Evolutionary conservation across 768 basidiomycete species (phyloP).

Genomic region (Piloderma croceum): DNA sequence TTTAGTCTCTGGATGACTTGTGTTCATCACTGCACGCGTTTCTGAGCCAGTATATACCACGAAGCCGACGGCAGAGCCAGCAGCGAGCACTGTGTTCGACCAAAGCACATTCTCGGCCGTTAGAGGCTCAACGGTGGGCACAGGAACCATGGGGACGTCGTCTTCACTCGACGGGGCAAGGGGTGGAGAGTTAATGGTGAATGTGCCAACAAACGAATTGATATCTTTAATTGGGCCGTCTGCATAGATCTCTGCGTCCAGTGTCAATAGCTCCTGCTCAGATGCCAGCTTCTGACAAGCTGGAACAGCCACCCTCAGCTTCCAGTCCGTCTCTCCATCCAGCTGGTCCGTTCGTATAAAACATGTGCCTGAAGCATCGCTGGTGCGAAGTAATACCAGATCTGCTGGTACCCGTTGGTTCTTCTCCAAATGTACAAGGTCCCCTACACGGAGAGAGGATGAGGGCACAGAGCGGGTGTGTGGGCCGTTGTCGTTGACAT

Average conservation of each 20-base stretch:
- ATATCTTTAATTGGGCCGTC: conserved; percentile 97
- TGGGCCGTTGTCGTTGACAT: conserved; percentile 19
- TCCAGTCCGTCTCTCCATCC: conserved; percentile 99
- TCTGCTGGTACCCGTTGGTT: conserved; percentile 97
- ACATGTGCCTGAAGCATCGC: conserved; percentile 86
- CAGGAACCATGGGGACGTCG: conserved; percentile 31
- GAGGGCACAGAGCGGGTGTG: conserved; percentile 70
- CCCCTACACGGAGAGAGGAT: conserved; percentile 83
- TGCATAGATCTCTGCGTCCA: conserved; percentile 85
- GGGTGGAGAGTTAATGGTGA: conserved; percentile 62
- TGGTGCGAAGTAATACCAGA: conserved; percentile 81
- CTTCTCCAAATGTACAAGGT: conserved; percentile 89
- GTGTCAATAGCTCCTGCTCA: conserved; percentile 44
- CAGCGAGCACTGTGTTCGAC: conserved; percentile 96
- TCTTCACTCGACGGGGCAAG: conserved; percentile 11
- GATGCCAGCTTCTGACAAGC: conserved; percentile 66
- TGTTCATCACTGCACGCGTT: conserved; percentile 98
- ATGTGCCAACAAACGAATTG: conserved; percentile 89
- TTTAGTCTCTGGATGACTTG: conserved; percentile 94
- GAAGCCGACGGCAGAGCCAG: conserved; percentile 88
- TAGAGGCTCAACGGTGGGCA: conserved; percentile 68
- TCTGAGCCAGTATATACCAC: conserved; percentile 93
- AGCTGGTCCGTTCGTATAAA: conserved; percentile 98
- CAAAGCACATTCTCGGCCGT: conserved; percentile 94
- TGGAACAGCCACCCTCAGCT: conserved; percentile 83